Base-by-base conservation (phyloP, 306 rosid genomes). In the Pachyrhizus erosus region DNA sequence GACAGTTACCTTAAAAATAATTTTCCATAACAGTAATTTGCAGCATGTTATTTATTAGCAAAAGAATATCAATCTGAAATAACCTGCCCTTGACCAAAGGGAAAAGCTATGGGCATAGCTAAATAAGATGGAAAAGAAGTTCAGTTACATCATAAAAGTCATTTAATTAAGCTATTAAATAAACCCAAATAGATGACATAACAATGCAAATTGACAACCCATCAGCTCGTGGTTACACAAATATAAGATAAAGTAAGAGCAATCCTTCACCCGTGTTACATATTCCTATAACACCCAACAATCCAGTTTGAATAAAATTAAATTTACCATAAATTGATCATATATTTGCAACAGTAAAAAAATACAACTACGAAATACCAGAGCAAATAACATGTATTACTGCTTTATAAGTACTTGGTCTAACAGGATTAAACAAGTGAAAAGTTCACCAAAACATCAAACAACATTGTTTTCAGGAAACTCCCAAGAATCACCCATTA, bases 401-500 rank as follows among this genome's bases (percentile, higher is more conserved):
- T 15, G 1, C 5, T 61, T 4, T 60, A 26, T 13, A 61, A 27
- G 68, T 14, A 40, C 42, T 33, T 46, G 40, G 26, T 57, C 15
- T 57, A 61, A 61, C 39, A 61, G 37, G 75, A 58, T 60, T 65
- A 51, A 71, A 77, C 49, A 48, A 31, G 31, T 43, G 13, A 43
- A 62, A 77, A 17, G 31, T 76, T 57, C 40, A 75, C 17, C 39
- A 55, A 55, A 68, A 57, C 54, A 9, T n/a, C 46, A 69, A 64
- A n/a, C n/a, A n/a, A n/a, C n/a, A n/a, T n/a, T 15, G 15, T 78
- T 72, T 66, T 45, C 52, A 33, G 7, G 52, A 61, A 75, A 67
- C 58, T 67, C 23, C 55, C 37, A 58, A 68, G 14, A 57, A 66
- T 46, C 51, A 48, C 23, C 60, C 39, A 26, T 39, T 34, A 18